Evolutionary conservation across 129 eudicot species (phyloP), one percentile per base, ranked within the genome.

Genomic region (Smallanthus sonchifolius): DNA sequence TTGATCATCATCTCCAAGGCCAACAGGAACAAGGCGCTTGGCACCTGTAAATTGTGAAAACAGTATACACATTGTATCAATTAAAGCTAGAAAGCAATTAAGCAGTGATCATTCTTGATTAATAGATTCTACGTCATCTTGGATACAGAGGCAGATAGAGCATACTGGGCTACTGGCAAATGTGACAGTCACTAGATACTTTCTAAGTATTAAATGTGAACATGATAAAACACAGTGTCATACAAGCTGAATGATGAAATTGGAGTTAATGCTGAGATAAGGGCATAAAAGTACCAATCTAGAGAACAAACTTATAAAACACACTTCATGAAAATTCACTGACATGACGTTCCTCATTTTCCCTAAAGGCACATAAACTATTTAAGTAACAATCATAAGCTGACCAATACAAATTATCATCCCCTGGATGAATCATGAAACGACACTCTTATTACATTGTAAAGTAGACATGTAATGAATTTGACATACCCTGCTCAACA

Each of bases 1-100:
- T 54, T 94, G 97, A 80, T 94, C 98, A 86, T 94, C 98, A 70
- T 94, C 98, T 75, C 98, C 98, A 78, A 94, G 87, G 24, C 98
- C 98, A 69, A 94, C 92, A 14, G 91, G 89, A 69, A 94, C 90
- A 70, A 94, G 87, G 43, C 91, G 89, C 76, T 94, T 83, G 19
- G 86, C 97, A 76, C 98, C 98, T 93, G 90, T 80, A 81, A 51
- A 67, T 37, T 40, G 64, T 64, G 28, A 68, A 34, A 15, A 24
- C 35, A 63, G 19, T 54, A 66, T 44, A 49, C 43, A 19, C 20
- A n/a, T 38, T 28, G 34, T 40, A 75, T 42, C 42, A 37, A 30
- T 74, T 47, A 65, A 24, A 39, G 38, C 52, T 8, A 45, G 19
- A 13, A 43, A 35, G 49, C 68, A 44, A 32, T 42, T 28, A 54